Evolutionary conservation across 768 basidiomycete species (phyloP).

Genomic region (Lepiota brunneoincarnata): DNA sequence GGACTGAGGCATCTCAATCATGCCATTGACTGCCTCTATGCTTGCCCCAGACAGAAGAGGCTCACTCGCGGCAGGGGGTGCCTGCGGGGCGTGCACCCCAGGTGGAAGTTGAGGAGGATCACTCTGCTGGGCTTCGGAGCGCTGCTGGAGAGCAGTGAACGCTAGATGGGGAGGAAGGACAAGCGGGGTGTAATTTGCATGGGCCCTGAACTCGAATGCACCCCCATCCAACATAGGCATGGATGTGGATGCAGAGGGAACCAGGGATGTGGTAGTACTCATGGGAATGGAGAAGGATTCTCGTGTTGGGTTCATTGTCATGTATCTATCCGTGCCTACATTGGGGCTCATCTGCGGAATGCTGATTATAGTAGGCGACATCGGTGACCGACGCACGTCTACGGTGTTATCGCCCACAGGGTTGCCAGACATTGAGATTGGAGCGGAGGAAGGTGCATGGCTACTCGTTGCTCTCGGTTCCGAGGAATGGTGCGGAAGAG

Average conservation of each 20-base stretch:
- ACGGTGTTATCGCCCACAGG: neutral
- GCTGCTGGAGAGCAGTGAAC: neutral
- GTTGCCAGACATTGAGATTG: neutral
- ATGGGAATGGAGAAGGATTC: conserved; percentile 38
- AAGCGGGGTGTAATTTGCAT: neutral
- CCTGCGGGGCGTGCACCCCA: too few relatives aligned
- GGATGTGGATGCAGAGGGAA: neutral
- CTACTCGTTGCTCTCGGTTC: neutral
- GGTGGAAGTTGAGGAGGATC: too few relatives aligned
- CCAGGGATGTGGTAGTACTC: conserved; percentile 21
- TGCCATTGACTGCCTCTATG: neutral
- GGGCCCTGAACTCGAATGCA: neutral
- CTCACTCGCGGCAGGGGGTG: too few relatives aligned
- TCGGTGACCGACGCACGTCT: neutral
- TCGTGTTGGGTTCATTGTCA: neutral
- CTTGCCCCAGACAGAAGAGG: too few relatives aligned
- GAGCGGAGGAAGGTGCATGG: neutral
- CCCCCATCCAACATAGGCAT: neutral
- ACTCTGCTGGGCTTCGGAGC: neutral
- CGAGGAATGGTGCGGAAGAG: neutral
- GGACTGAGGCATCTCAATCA: neutral
- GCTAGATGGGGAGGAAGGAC: neutral
- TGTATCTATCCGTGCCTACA: neutral
- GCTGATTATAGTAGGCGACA: neutral
- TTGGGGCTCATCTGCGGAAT: neutral